phyloP scores from a whole-genome alignment of 164 flowering plant species.

The Taxillus chinensis region DNA sequence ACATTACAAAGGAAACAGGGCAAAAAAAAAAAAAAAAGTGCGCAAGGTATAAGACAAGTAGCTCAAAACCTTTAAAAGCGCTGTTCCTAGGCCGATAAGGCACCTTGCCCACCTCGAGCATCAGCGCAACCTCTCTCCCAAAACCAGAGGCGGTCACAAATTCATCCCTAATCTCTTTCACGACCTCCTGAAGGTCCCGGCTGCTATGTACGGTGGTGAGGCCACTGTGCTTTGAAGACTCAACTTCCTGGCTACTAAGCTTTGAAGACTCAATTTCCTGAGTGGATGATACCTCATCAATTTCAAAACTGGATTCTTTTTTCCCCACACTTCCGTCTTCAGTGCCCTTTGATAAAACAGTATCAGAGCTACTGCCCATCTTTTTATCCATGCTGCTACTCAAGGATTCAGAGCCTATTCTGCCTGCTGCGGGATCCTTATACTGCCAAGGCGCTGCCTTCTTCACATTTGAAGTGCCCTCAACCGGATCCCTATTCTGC shows the following conservation, averaged over 20 bases:
- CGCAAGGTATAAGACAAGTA: not conserved
- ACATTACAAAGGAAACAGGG: not conserved
- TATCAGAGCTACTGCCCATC: constrained; percentile 28
- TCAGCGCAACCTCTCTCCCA: constrained; percentile 67
- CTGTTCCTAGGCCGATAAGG: constrained; percentile 51
- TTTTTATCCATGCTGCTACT: constrained; percentile 13
- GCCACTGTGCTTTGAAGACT: constrained; percentile 51
- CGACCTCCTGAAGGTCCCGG: constrained; percentile 70
- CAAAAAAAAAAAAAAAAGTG: not conserved
- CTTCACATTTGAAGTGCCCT: no score
- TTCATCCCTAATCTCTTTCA: constrained; percentile 67
- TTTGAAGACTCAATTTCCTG: constrained; percentile 13
- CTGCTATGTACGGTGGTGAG: constrained; percentile 38
- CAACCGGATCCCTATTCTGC: constrained; percentile 9
- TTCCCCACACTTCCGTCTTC: constrained; percentile 40
- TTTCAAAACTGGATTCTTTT: constrained; percentile 55
- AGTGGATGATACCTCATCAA: constrained; percentile 24
- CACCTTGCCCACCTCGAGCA: constrained; percentile 80
- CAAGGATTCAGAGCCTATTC: not conserved
- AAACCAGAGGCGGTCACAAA: constrained; percentile 58
- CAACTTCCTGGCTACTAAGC: constrained; percentile 10
- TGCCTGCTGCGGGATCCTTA: constrained; percentile 2
- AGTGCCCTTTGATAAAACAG: constrained; percentile 23
- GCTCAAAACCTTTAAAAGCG: constrained; percentile 43
- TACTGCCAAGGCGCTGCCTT: not conserved